Evolutionary conservation across 345 rosid species (phyloP), one percentile per base, ranked within the genome.

Genomic region (Brassica incana): DNA sequence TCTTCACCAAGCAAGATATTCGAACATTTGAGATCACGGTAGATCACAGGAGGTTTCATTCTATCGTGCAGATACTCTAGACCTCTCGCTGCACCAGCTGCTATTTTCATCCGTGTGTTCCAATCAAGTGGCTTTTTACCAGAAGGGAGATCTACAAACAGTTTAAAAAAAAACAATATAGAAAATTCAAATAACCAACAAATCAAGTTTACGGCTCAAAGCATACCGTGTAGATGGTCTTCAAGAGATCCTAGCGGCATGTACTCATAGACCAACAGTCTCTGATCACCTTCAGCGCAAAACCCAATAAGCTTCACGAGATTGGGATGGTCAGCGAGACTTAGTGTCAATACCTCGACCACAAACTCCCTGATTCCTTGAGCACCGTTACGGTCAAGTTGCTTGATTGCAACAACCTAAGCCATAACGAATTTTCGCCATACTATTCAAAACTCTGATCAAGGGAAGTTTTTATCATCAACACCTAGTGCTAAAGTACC

Each of bases 251-350:
- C 97, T 59, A 82, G 80, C 3, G 97, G 88, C 97, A 94, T 92
- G 75, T 90, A 94, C 74, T 94, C 97, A 8, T 94, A 94, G 43
- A 94, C 92, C 82, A 94, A 62, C 3, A 94, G 85, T 81, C 98
- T 90, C 78, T 94, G 98, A 67, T 87, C 93, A 74, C 91, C 94
- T 70, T 94, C 97, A 6, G 95, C 97, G 73, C 98, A 94, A 85
- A 83, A 92, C 32, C 98, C 98, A 1, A 90, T 88, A 80, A 94
- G 82, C 84, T 91, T 94, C 11, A 94, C 98, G 16, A 92, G 93
- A 82, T 92, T 94, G 0, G 95, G 87, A 64, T 94, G 97, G 66
- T 92, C 92, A 29, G 88, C 94, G 58, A 86, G 83, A 80, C 96
- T 88, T 36, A 94, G 78, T 67, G 89, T 94, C 77, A 89, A 74